Conservation (phyloP, 1,284 basidiomycete genomes). For the Irpex lacteus region DNA sequence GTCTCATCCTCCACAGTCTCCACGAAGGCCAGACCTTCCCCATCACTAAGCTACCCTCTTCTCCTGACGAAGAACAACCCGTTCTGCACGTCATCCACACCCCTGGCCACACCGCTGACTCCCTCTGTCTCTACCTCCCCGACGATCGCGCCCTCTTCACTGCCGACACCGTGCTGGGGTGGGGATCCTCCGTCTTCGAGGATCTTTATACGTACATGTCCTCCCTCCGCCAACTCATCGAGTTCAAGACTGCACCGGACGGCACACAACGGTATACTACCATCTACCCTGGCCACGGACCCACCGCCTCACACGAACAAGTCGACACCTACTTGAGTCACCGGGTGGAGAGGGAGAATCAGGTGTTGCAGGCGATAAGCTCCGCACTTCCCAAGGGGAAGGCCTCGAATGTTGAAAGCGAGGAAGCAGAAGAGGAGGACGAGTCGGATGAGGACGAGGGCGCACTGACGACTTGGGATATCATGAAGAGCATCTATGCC, state of each 20-base stretch:
- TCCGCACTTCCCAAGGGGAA: slow-evolving; percentile 28
- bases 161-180: slow-evolving; percentile 88
- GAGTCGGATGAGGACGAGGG: background rate
- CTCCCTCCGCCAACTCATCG: slow-evolving; percentile 64
- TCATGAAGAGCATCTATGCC: slow-evolving; percentile 68
- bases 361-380: slow-evolving; percentile 66
- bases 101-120: slow-evolving; percentile 91
- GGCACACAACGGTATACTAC: slow-evolving; percentile 35
- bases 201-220: slow-evolving; percentile 75
- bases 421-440: background rate
- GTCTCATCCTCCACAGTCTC: slow-evolving; percentile 53
- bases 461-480: slow-evolving; percentile 61
- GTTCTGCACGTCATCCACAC: slow-evolving; percentile 72
- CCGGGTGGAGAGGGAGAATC: slow-evolving; percentile 77
- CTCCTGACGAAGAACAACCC: slow-evolving; percentile 11
- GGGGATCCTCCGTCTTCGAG: slow-evolving; percentile 90
- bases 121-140: slow-evolving; percentile 69
- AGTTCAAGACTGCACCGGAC: slow-evolving; percentile 29
- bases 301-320: slow-evolving; percentile 61
- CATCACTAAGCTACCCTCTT: slow-evolving; percentile 18
- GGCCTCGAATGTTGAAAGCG: background rate
- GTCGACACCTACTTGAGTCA: slow-evolving; percentile 81
- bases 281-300: slow-evolving; percentile 90
- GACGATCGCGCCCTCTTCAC: slow-evolving; percentile 76
- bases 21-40: slow-evolving; percentile 48